Evolutionary conservation across 2,329 filamentous ascomycete genomes (phyloP), one percentile per base, ranked within the genome.

Genomic region (Verticillium klebahnii): DNA sequence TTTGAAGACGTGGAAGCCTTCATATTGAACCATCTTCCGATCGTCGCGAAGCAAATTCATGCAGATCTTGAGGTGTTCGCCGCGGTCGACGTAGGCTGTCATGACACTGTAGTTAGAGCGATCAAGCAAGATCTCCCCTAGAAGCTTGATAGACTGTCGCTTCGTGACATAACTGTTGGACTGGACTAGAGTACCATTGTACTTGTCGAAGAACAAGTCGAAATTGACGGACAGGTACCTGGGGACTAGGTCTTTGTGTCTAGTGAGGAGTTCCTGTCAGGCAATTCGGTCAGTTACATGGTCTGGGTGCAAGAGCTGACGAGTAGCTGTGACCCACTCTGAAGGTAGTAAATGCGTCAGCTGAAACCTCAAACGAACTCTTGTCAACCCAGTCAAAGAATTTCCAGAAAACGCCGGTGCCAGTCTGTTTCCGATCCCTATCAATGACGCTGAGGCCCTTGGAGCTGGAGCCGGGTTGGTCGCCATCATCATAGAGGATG

Each of bases 1-100:
- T 82, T 99, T 99, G 84, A 99, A 99, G 52, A 99, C 94, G 74
- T 99, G 95, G 75, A 99, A 99, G 8, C 93, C 95, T 75, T 99
- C 95, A 74, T 99, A 99, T 77, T 98, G 95, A 65, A 99, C 95
- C 93, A 99, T 99, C 76, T 96, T 95, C 68, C 94, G 87, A 75
- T 98, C 94, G 74, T 98, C 95, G 68, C 93, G 89, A 64, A 99
- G 81, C 63, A 99, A 82, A 75, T 96, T 98, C 95, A 99, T 99
- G 79, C 93, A 95, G 66, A 98, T 90, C 79, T 99, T 99, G 69
- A 99, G 85, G 72, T 99, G 93, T 73, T 98, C 94, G 63, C 93
- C 93, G 57, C 90, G 89, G 74, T 97, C 93, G 62, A 99, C 95
- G 73, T 98, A 99, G 65, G 90, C 88, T 62, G 94, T 98, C 95